Conservation (phyloP, 1,284 basidiomycete species). For the Mycena citricolor region DNA sequence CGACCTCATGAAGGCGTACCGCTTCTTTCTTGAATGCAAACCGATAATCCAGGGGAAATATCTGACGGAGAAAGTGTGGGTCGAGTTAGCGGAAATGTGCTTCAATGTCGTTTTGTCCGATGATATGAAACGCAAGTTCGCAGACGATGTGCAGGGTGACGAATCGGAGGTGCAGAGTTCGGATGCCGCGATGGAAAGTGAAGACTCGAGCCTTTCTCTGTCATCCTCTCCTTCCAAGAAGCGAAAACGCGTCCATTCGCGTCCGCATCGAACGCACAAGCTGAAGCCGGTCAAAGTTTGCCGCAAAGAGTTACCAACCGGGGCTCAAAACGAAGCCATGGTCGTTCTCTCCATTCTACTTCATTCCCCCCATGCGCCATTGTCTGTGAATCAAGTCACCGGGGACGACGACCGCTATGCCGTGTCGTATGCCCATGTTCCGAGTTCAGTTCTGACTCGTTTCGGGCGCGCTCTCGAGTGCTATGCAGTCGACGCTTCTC, state of each 20-base stretch:
- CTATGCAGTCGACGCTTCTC: constrained; percentile 69
- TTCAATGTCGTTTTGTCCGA: constrained; percentile 79
- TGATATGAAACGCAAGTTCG: constrained; percentile 44
- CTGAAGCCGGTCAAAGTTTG: constrained; percentile 20
- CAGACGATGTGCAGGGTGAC: constrained; percentile 40
- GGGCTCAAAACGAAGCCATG: constrained; percentile 71
- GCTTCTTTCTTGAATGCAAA: constrained; percentile 42
- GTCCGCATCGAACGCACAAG: constrained; percentile 18
- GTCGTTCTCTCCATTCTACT: constrained; percentile 69
- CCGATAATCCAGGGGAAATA: constrained; percentile 33
- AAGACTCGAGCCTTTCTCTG: constrained; percentile 21
- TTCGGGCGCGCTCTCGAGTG: constrained; percentile 65
- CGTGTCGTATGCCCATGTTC: constrained; percentile 34
- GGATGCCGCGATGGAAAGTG: constrained; percentile 19
- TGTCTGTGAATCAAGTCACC: constrained; percentile 44
- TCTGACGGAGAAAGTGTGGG: constrained; percentile 68
- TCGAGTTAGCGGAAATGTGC: constrained; percentile 62
- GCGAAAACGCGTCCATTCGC: constrained; percentile 30
- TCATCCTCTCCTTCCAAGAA: constrained; percentile 33
- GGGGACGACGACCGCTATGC: constrained; percentile 23
- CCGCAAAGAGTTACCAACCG: constrained; percentile 40
- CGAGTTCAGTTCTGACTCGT: constrained; percentile 59
- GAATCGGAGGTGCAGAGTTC: constrained; percentile 27
- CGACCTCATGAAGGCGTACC: constrained; percentile 81
- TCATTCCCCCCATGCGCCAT: constrained; percentile 54